Percentiles rank a stretch among this genome's conserved stretches.
Evolutionary conservation across 805 yeast genomes (phyloP).

Genomic region (Candida broadrunensis): DNA sequence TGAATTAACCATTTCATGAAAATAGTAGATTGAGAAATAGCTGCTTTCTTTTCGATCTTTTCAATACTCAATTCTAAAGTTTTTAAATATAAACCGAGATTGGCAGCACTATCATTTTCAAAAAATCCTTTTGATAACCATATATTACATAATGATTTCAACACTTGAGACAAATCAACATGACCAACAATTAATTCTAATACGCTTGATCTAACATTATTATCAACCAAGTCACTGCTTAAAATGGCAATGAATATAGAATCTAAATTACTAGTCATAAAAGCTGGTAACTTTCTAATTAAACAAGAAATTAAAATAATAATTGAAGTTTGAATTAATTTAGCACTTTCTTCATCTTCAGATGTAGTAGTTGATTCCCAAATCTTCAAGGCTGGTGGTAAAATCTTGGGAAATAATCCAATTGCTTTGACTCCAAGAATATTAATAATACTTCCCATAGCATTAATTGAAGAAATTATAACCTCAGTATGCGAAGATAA

Average conservation of each 20-base stretch:
- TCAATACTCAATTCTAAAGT: constrained; percentile 66
- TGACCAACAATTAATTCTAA: constrained; percentile 60
- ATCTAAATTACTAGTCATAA: constrained; percentile 66
- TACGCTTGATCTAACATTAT: constrained; percentile 57
- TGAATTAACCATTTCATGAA: constrained; percentile 68
- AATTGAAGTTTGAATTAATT: constrained; percentile 64
- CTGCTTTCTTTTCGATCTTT: constrained; percentile 66
- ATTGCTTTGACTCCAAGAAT: constrained; percentile 82
- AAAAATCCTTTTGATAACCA: constrained; percentile 51
- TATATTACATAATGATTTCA: constrained; percentile 57
- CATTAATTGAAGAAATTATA: constrained; percentile 68
- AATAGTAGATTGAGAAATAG: constrained; percentile 63
- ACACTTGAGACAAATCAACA: constrained; percentile 61
- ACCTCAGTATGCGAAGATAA: constrained; percentile 56
- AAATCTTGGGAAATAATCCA: constrained; percentile 79
- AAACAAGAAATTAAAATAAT: constrained; percentile 70
- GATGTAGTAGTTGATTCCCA: constrained; percentile 42
- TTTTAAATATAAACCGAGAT: constrained; percentile 67
- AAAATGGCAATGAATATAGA: constrained; percentile 60
- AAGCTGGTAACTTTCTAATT: constrained; percentile 81
- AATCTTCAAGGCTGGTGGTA: constrained; percentile 67
- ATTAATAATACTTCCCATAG: constrained; percentile 66
- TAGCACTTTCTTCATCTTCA: constrained; percentile 24
- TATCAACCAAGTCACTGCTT: constrained; percentile 56
- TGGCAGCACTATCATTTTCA: constrained; percentile 27